A percentile compares a stretch with the other conserved stretches of the same genome.
phyloP scores from a whole-genome alignment of 768 basidiomycete genomes.

The Polyporus arcularius region DNA sequence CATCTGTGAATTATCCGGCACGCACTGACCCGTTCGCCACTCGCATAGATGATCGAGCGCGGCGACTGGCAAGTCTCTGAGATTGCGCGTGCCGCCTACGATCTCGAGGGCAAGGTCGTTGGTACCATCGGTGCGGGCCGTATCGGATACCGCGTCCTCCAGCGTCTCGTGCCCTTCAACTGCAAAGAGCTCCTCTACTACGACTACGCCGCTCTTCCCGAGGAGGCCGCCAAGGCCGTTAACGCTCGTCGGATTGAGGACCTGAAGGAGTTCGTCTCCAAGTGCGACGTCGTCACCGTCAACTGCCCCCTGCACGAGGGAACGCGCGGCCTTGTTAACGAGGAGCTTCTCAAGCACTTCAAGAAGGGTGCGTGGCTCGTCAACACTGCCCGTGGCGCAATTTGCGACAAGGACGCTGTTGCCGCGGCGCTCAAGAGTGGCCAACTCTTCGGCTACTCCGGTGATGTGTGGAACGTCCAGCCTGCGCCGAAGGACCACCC shows the following conservation, averaged over 20 bases:
- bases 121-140: conserved; percentile 83
- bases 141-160: conserved; percentile 87
- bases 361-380: conserved; percentile 93
- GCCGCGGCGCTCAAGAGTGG: conserved; percentile 75
- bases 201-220: conserved; percentile 76
- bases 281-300: conserved; percentile 81
- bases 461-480: conserved; percentile 86
- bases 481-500: conserved; percentile 85
- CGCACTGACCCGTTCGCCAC: neutral
- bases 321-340: conserved; percentile 78
- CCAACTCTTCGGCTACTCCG: conserved; percentile 57
- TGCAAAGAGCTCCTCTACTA: conserved; percentile 91
- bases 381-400: conserved; percentile 92
- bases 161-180: conserved; percentile 80
- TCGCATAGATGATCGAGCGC: conserved; percentile 67
- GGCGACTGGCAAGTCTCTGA: conserved; percentile 89
- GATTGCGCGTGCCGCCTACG: conserved; percentile 80
- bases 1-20: neutral
- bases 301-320: conserved; percentile 89
- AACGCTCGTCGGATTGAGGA: conserved; percentile 75
- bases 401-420: conserved; percentile 83
- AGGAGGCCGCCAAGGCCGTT: conserved; percentile 66
- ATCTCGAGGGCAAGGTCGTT: conserved; percentile 89
- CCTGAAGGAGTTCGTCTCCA: conserved; percentile 60
- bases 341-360: conserved; percentile 81